Percentiles rank a stretch among this genome's conserved stretches.
Conservation (phyloP, 2,329 filamentous ascomycete species). For the Onygena corvina region DNA sequence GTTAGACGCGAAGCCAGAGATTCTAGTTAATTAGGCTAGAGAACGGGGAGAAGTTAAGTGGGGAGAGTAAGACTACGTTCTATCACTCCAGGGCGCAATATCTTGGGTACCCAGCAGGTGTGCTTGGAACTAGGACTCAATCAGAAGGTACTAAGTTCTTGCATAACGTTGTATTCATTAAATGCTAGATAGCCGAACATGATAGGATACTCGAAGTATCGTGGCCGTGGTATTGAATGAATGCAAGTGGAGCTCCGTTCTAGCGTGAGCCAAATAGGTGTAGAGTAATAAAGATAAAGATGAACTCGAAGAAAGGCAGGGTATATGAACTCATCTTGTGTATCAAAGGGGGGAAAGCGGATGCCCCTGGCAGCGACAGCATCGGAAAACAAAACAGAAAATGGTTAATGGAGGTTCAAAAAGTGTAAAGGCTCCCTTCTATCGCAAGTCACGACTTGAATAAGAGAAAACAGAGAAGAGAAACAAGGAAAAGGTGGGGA, state of each 20-base stretch:
- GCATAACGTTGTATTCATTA: conserved; percentile 5
- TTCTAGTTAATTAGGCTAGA: too few relatives aligned
- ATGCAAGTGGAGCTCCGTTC: not conserved
- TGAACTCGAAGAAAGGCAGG: conserved; percentile 3
- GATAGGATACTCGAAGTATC: conserved; percentile 2
- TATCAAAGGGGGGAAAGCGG: not conserved
- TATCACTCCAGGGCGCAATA: too few relatives aligned
- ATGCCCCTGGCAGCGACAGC: not conserved
- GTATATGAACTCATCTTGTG: conserved; percentile 1
- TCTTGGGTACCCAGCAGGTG: too few relatives aligned
- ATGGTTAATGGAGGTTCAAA: not conserved
- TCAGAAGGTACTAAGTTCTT: not conserved
- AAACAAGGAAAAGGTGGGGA: not conserved
- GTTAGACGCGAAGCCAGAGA: not conserved
- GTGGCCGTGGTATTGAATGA: not conserved
- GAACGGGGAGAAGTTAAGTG: too few relatives aligned
- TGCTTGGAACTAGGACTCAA: not conserved
- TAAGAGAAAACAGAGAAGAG: not conserved
- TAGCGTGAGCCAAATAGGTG: conserved; percentile 1
- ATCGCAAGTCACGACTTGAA: conserved; percentile 4
- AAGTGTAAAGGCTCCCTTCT: not conserved
- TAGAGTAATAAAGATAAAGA: not conserved
- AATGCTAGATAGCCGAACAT: conserved; percentile 4
- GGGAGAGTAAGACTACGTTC: too few relatives aligned
- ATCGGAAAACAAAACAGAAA: not conserved